phyloP scores from a whole-genome alignment of 2,329 filamentous ascomycete genomes.

The Talaromyces albobiverticillius region DNA sequence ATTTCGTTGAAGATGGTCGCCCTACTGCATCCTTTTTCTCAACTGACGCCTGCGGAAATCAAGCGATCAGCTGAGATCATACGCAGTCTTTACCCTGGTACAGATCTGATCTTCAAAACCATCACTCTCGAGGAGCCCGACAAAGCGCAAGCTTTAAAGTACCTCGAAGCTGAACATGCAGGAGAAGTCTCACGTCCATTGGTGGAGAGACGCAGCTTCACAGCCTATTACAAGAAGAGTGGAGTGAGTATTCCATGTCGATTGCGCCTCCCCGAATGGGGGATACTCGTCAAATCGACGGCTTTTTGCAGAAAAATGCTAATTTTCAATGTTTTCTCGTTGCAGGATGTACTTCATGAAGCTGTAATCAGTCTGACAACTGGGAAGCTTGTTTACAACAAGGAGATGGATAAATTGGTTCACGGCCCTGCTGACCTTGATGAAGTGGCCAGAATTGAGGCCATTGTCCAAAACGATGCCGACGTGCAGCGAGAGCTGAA shows the following conservation, averaged over 20 bases:
- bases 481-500: not conserved
- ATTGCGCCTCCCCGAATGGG: not conserved
- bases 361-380: not conserved
- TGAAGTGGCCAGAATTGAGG: not conserved
- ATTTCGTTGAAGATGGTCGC: no score
- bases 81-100: not conserved
- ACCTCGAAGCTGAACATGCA: not conserved
- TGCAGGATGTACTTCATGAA: not conserved
- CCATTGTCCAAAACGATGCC: not conserved
- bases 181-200: no score
- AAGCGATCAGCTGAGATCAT: not conserved
- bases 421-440: not conserved
- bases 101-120: not conserved
- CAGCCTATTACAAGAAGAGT: no score
- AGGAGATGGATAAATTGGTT: not conserved
- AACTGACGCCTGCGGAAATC: not conserved
- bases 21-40: not conserved
- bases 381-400: not conserved
- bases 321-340: not conserved
- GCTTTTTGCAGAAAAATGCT: no score
- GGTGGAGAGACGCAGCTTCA: no score
- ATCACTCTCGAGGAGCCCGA: not conserved
- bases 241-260: no score
- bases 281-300: not conserved
- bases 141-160: not conserved